Conservation (phyloP, 345 rosid genomes). For the Ceriops tagal region DNA sequence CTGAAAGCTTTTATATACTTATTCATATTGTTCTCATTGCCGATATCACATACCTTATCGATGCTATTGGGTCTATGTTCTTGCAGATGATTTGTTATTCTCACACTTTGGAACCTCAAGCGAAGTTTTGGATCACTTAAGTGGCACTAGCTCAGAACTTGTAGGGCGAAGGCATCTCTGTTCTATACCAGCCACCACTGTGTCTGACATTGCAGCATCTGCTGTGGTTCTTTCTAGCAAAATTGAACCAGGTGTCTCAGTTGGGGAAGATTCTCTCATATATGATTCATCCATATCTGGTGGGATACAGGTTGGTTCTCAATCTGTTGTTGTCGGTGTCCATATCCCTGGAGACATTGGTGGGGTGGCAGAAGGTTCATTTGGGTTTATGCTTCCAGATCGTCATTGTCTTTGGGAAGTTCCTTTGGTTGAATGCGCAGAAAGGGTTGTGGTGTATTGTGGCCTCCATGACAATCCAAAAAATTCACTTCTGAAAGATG, state of each 20-base stretch:
- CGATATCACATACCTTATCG: constrained; percentile 11
- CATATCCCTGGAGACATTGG: constrained; percentile 49
- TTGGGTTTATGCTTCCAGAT: constrained; percentile 83
- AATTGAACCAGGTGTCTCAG: constrained; percentile 76
- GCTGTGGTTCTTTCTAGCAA: constrained; percentile 81
- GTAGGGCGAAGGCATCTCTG: constrained; percentile 92
- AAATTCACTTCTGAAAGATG: constrained; percentile 49
- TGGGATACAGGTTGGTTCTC: constrained; percentile 86
- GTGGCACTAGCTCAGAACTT: constrained; percentile 68
- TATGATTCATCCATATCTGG: constrained; percentile 68
- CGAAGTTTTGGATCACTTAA: constrained; percentile 91
- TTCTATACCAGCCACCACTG: constrained; percentile 88
- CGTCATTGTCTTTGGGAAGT: constrained; percentile 99
- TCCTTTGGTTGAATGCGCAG: constrained; percentile 65
- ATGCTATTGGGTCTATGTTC: constrained; percentile 15
- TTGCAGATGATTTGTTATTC: constrained; percentile 78
- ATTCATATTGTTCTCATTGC: constrained; percentile 3
- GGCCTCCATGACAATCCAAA: constrained; percentile 98
- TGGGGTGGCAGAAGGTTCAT: constrained; percentile 32
- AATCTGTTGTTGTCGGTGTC: constrained; percentile 77
- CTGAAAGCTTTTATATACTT: not conserved
- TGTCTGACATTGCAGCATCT: constrained; percentile 88
- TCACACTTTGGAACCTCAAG: constrained; percentile 98
- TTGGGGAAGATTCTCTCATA: constrained; percentile 93
- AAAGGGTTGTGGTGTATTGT: constrained; percentile 73